Evolutionary conservation across 1,139 yeast species (phyloP).

Genomic region (Saccharomycopsis hybrid): DNA sequence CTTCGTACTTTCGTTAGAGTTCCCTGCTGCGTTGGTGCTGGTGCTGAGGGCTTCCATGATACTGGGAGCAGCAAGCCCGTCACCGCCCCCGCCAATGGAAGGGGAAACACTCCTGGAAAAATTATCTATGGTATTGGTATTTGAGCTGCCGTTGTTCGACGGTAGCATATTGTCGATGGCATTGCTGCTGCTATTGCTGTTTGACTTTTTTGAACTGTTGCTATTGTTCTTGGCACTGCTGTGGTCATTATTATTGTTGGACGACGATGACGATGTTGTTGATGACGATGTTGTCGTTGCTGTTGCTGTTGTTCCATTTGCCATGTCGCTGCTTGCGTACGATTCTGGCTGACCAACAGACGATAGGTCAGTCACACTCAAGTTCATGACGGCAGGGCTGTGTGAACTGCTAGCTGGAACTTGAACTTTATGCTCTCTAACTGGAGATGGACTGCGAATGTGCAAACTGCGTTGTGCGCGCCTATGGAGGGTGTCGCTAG

Average conservation of each 20-base stretch:
- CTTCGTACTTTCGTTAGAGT: constrained; percentile 31
- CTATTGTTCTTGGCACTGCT: background rate
- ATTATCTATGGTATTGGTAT: background rate
- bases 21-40: background rate
- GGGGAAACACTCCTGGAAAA: background rate
- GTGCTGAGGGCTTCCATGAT: too few relatives aligned
- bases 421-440: background rate
- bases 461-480: background rate
- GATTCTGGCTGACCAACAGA: background rate
- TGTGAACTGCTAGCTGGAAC: background rate
- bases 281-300: background rate
- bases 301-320: background rate
- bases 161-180: background rate
- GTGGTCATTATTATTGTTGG: background rate
- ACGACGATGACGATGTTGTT: background rate
- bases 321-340: background rate
- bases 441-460: background rate
- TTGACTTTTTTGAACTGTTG: background rate
- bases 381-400: background rate
- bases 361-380: background rate
- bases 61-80: too few relatives aligned
- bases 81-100: background rate
- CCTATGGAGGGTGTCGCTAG: background rate
- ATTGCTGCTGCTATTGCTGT: background rate
- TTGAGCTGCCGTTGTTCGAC: background rate